These are phyloP conservation scores for Pelargonium nanum DNA, from an alignment of 345 rosid genomes.

Conservation along the genomic window DNA sequence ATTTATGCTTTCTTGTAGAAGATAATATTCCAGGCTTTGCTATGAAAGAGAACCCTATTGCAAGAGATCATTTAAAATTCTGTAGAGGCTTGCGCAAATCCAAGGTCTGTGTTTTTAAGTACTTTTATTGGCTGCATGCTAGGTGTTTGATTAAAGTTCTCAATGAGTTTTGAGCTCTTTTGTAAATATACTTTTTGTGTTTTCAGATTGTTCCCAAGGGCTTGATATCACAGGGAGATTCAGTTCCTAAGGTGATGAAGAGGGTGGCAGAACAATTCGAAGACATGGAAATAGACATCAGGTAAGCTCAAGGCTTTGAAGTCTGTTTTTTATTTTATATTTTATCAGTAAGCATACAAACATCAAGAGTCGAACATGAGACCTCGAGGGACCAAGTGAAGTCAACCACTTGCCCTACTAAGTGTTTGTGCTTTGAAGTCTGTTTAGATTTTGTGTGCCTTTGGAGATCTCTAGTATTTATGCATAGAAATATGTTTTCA, in stretches of 20 bases:
- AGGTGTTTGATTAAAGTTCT: background rate
- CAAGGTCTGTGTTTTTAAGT: slow-evolving; percentile 10
- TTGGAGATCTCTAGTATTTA: background rate
- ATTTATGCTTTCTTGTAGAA: background rate
- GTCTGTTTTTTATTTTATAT: background rate
- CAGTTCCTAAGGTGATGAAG: slow-evolving; percentile 11
- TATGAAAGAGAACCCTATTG: background rate
- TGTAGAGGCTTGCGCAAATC: slow-evolving; percentile 3
- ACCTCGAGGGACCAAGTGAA: too few relatives aligned
- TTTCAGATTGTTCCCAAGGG: slow-evolving; percentile 6
- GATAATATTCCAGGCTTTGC: background rate
- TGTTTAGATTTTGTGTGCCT: background rate
- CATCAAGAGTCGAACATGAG: too few relatives aligned
- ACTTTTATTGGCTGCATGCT: background rate
- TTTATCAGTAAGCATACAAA: too few relatives aligned
- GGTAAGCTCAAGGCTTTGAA: slow-evolving; percentile 11
- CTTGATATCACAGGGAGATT: slow-evolving; percentile 1
- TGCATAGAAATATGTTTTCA: slow-evolving; percentile 4
- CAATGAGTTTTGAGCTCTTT: background rate
- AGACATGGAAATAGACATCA: slow-evolving; percentile 7
- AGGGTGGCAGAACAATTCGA: slow-evolving; percentile 10
- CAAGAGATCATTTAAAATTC: slow-evolving; percentile 1
- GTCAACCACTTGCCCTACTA: too few relatives aligned
- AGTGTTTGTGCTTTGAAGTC: background rate
- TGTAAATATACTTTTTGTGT: background rate